Conservation (phyloP, 2,329 filamentous ascomycete genomes). For the Sporothrix pseudoabietina region DNA sequence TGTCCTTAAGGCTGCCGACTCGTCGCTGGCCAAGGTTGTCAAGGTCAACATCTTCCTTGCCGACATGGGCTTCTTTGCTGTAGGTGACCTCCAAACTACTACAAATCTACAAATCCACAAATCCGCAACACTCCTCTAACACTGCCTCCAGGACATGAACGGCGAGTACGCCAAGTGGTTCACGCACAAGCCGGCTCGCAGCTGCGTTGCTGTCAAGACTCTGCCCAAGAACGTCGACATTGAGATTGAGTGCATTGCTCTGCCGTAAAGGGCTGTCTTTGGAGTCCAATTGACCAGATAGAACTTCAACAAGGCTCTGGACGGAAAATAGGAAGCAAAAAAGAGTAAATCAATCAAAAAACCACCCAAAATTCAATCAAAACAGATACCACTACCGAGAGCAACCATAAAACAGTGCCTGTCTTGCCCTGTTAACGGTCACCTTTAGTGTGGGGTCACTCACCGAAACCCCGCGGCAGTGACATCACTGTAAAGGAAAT, state of each 20-base stretch:
- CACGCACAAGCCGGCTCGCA: constrained; percentile 79
- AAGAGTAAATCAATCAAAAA: not conserved
- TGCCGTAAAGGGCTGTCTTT: constrained; percentile 50
- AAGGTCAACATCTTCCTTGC: constrained; percentile 91
- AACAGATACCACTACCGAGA: not conserved
- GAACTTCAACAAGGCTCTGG: not conserved
- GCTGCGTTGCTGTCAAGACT: constrained; percentile 87
- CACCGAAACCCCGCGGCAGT: constrained; percentile 4
- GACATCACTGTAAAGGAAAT: constrained; percentile 14
- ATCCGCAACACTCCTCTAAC: not conserved
- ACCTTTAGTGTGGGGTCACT: not conserved
- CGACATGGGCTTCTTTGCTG: constrained; percentile 85
- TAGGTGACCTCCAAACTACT: constrained; percentile 41
- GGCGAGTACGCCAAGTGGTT: constrained; percentile 82
- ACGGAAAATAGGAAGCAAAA: not conserved
- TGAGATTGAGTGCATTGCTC: constrained; percentile 87
- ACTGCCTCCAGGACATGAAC: constrained; percentile 67
- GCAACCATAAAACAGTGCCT: not conserved
- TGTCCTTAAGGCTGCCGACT: constrained; percentile 80
- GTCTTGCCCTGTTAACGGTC: not conserved
- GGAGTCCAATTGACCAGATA: not conserved
- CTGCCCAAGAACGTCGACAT: constrained; percentile 84
- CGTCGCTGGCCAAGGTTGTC: constrained; percentile 75
- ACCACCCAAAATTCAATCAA: not conserved
- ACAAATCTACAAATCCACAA: not conserved